phyloP scores from a whole-genome alignment of 2,329 filamentous ascomycete species.

The Alternaria brassicicola region DNA sequence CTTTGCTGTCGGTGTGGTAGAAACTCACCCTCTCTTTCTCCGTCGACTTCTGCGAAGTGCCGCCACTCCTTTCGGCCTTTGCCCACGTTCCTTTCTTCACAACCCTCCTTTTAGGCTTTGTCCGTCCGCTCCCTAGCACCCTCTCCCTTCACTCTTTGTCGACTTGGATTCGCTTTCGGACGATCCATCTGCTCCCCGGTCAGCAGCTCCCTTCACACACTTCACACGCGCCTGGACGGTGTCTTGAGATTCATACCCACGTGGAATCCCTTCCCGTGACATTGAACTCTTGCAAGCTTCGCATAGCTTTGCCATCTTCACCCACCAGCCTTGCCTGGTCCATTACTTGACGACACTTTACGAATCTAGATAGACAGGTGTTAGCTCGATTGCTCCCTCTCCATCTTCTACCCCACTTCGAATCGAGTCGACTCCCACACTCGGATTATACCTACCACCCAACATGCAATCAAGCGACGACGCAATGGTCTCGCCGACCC shows the following conservation, averaged over 20 bases:
- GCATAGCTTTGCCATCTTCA: constrained; percentile 37
- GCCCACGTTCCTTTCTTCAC: constrained; percentile 47
- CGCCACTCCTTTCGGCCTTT: constrained; percentile 53
- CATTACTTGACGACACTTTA: constrained; percentile 42
- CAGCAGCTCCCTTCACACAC: constrained; percentile 48
- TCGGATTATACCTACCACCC: constrained; percentile 9
- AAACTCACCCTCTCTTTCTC: constrained; percentile 46
- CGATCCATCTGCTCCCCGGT: constrained; percentile 47
- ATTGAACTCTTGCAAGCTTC: constrained; percentile 32
- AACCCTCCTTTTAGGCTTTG: constrained; percentile 42
- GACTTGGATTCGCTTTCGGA: constrained; percentile 46
- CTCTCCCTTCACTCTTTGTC: constrained; percentile 38
- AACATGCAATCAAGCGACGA: constrained; percentile 46
- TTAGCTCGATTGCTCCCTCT: constrained; percentile 31
- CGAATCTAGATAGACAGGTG: constrained; percentile 42
- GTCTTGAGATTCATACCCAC: constrained; percentile 33
- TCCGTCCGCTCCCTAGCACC: constrained; percentile 50
- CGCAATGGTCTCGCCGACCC: constrained; percentile 48
- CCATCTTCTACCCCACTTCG: constrained; percentile 12
- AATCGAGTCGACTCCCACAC: constrained; percentile 10
- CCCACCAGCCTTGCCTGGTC: constrained; percentile 33
- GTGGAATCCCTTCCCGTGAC: constrained; percentile 31
- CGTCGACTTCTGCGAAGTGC: constrained; percentile 50
- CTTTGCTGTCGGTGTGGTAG: constrained; percentile 46
- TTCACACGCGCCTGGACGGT: constrained; percentile 46